Percentiles rank a stretch among this genome's conserved stretches.
These are phyloP conservation scores for Hypomontagnella monticulosa DNA, from an alignment of 495 filamentous ascomycete species.

Conservation along the genomic window DNA sequence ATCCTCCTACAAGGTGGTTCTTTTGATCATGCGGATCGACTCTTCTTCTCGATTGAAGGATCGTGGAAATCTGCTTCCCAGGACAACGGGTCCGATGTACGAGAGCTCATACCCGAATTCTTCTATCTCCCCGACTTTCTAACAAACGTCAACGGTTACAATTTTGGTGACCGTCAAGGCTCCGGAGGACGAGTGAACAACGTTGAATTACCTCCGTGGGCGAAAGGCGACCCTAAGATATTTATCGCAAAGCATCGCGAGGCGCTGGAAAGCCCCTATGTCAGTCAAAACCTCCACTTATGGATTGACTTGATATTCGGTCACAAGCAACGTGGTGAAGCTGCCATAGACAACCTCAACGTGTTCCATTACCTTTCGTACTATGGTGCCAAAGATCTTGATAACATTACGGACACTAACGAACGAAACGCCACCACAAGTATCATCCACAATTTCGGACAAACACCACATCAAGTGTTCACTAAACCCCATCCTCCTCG, in stretches of 20 bases:
- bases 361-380: constrained; percentile 97
- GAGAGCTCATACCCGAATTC: constrained; percentile 95
- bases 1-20: constrained; percentile 96
- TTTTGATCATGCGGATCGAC: constrained; percentile 93
- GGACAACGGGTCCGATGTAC: constrained; percentile 91
- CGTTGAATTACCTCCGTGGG: constrained; percentile 91
- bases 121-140: constrained; percentile 96
- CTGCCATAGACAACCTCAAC: constrained; percentile 89
- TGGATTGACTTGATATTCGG: constrained; percentile 99
- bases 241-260: constrained; percentile 95
- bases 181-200: constrained; percentile 80
- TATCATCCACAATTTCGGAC: constrained; percentile 98
- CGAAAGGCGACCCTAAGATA: constrained; percentile 94
- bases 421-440: constrained; percentile 88
- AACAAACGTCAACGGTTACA: constrained; percentile 88
- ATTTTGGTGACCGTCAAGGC: constrained; percentile 88
- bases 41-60: constrained; percentile 92
- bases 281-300: constrained; percentile 86
- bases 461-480: constrained; percentile 96
- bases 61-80: constrained; percentile 91
- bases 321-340: constrained; percentile 92
- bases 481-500: constrained; percentile 76
- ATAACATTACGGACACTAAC: constrained; percentile 86
- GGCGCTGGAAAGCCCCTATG: constrained; percentile 92
- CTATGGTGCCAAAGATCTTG: constrained; percentile 90